Evolutionary conservation across 2,329 filamentous ascomycete genomes (phyloP).

Genomic region (Nannizziopsis arthrosporioides): DNA sequence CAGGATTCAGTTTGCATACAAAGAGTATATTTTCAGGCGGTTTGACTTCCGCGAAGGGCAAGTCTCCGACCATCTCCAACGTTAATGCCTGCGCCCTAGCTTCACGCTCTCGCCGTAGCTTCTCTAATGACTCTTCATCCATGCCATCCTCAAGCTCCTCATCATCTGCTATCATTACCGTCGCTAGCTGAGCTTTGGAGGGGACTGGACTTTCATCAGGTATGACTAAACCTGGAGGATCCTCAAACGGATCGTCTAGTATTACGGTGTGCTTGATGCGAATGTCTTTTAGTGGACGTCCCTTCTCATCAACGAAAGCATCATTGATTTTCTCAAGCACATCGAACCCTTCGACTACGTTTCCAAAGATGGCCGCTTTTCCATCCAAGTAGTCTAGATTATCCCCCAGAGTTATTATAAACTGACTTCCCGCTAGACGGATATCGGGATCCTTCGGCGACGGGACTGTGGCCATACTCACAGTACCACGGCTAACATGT

Average conservation of each 20-base stretch:
- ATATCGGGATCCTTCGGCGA: constrained; percentile 65
- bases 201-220: constrained; percentile 71
- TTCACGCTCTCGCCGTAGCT: constrained; percentile 71
- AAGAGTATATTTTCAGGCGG: constrained; percentile 96
- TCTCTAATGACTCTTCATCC: constrained; percentile 71
- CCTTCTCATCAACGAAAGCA: constrained; percentile 74
- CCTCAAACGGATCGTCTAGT: constrained; percentile 82
- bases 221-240: constrained; percentile 63
- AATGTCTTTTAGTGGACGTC: constrained; percentile 84
- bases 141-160: constrained; percentile 66
- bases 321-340: constrained; percentile 85
- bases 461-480: constrained; percentile 92
- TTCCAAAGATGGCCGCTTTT: constrained; percentile 89
- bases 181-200: constrained; percentile 73
- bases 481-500: constrained; percentile 77
- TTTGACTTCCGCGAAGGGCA: constrained; percentile 94
- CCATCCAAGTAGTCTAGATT: constrained; percentile 83
- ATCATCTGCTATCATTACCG: constrained; percentile 83
- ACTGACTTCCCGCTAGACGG: constrained; percentile 77
- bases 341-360: constrained; percentile 92
- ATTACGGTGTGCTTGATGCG: constrained; percentile 86
- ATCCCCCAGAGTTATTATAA: constrained; percentile 82
- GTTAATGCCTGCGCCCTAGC: constrained; percentile 88
- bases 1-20: constrained; percentile 95
- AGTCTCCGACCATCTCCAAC: constrained; percentile 92